Evolutionary conservation across 179 eudicot genomes (phyloP), one percentile per base, ranked within the genome.

Genomic region (Gypsophila paniculata): DNA sequence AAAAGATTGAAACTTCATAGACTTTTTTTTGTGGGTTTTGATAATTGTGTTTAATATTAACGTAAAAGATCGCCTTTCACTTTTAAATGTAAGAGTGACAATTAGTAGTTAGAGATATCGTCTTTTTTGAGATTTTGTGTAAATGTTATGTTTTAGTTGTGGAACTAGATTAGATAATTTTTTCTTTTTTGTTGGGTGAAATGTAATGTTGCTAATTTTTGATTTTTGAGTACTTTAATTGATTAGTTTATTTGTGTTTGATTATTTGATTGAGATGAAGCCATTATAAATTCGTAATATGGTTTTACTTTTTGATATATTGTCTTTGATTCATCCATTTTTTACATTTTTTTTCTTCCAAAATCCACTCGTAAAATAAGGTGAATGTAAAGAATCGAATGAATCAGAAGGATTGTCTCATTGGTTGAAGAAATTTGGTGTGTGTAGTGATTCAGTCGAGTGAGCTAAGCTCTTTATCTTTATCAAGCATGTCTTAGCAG

Each of bases 1-100:
- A 39, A n/a, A 62, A 62, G 17, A 62, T 62, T 1, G 34, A n/a
- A 62, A 62, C 49, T 62, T 62, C 14, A 11, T 61, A 6, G 67
- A 62, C 18, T 61, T 26, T 61, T 53, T n/a, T 52, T 52, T 52
- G 57, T 60, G 64, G 64, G 39, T 1, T 34, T 13, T 34, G n/a
- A 61, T 61, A 3, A 61, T 61, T 61, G 0, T 18, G 59, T 54
- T n/a, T 51, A 29, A n/a, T n/a, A n/a, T n/a, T n/a, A 36, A 36
- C 42, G 42, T 36, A 36, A 36, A n/a, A n/a, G n/a, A n/a, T n/a
- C n/a, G n/a, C n/a, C n/a, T n/a, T n/a, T 36, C 42, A 36, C 42
- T 36, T 36, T 36, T 36, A 36, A 36, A 36, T 2, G 42, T 36
- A 36, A 36, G 42, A 3, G 7, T 36, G 5, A 36, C 42, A 36